Evolutionary conservation across 306 rosid species (phyloP).

Genomic region (Clitoria ternatea): DNA sequence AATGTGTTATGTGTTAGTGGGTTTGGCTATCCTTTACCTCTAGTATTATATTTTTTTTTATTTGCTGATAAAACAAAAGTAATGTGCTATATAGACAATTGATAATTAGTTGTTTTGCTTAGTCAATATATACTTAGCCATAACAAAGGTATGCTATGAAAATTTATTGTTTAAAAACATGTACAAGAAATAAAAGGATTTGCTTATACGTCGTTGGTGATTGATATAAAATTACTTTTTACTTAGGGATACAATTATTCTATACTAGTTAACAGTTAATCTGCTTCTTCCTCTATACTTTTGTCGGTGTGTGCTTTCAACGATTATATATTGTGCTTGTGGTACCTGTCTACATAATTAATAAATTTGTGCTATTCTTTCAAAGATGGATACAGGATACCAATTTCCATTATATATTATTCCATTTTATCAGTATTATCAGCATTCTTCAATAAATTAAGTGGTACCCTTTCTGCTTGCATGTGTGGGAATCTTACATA

Average conservation of each 20-base stretch:
- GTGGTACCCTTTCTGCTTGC: background rate
- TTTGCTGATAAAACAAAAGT: no score
- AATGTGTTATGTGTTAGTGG: no score
- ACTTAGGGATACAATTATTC: background rate
- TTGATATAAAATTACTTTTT: background rate
- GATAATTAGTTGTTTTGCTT: background rate
- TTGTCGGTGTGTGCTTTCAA: slow-evolving; percentile 7
- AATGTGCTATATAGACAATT: no score
- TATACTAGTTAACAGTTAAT: background rate
- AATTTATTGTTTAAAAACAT: background rate
- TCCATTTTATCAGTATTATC: background rate
- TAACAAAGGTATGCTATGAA: background rate
- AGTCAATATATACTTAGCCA: background rate
- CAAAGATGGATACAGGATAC: background rate
- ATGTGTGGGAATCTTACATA: background rate
- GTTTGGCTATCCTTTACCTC: no score
- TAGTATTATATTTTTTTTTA: no score
- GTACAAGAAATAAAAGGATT: background rate
- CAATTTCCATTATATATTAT: background rate
- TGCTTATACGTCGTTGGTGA: background rate
- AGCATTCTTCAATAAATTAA: background rate
- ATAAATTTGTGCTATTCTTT: background rate
- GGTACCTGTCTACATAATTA: background rate
- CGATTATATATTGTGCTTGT: background rate
- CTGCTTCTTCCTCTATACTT: background rate